phyloP scores from a whole-genome alignment of 2,329 filamentous ascomycete genomes.

The Trichoderma breve region DNA sequence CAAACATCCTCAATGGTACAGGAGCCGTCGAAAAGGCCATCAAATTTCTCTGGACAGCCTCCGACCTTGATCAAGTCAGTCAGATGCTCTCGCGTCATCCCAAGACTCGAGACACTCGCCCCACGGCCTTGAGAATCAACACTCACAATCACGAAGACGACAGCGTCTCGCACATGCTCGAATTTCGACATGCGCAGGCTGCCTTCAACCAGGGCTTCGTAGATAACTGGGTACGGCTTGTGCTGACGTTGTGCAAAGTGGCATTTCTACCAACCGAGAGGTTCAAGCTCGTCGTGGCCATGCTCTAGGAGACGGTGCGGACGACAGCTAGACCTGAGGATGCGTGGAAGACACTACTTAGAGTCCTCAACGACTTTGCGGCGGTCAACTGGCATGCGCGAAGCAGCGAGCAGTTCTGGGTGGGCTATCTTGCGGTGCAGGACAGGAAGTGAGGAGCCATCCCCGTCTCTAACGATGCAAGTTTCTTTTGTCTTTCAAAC shows the following conservation, averaged over 20 bases:
- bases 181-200: conserved; percentile 25
- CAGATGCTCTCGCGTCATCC: not conserved
- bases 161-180: conserved; percentile 13
- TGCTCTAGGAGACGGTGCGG: conserved; percentile 6
- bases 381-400: conserved; percentile 1
- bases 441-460: not conserved
- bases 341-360: conserved; percentile 15
- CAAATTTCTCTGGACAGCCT: not conserved
- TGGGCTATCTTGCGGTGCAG: not conserved
- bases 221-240: conserved; percentile 19
- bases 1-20: not conserved
- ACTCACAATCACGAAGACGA: conserved; percentile 10
- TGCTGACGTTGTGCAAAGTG: conserved; percentile 20
- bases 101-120: not conserved
- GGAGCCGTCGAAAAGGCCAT: not conserved
- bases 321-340: not conserved
- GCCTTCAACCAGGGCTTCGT: conserved; percentile 20
- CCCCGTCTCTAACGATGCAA: not conserved
- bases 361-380: conserved; percentile 9
- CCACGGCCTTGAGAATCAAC: conserved; percentile 1
- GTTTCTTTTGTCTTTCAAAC: not conserved
- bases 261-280: conserved; percentile 15
- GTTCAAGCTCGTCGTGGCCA: conserved; percentile 16
- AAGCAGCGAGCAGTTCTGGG: conserved; percentile 13
- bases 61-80: not conserved